Conservation (phyloP, 148 eudicot species). For the Beta vulgaris region DNA sequence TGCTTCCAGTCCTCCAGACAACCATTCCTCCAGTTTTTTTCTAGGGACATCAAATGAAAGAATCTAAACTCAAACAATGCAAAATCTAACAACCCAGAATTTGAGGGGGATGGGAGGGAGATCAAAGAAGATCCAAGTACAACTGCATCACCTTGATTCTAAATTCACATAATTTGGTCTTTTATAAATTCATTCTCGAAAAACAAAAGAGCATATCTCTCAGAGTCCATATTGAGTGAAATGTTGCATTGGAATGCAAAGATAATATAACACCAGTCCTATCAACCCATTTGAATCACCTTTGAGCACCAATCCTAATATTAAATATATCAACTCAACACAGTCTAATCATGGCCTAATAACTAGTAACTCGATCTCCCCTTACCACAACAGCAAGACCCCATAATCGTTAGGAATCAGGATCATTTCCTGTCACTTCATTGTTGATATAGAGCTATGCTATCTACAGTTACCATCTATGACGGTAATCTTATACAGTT, state of each 20-base stretch:
- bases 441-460: background rate
- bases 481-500: background rate
- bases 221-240: too few relatives aligned
- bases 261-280: background rate
- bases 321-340: background rate
- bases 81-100: background rate
- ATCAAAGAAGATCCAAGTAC: background rate
- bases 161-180: background rate
- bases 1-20: conserved; percentile 96
- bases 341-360: background rate
- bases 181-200: too few relatives aligned
- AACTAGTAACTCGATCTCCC: background rate
- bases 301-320: background rate
- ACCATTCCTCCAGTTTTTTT: conserved; percentile 95
- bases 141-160: background rate
- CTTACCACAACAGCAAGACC: background rate
- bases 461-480: background rate
- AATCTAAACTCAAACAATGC: background rate
- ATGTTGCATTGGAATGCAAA: background rate
- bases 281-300: background rate
- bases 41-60: conserved; percentile 39
- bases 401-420: background rate
- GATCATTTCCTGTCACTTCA: background rate
- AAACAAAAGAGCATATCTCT: too few relatives aligned
- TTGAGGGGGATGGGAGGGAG: background rate